Conservation (phyloP, 768 basidiomycete genomes). For the Udeniomyces megalosporus region DNA sequence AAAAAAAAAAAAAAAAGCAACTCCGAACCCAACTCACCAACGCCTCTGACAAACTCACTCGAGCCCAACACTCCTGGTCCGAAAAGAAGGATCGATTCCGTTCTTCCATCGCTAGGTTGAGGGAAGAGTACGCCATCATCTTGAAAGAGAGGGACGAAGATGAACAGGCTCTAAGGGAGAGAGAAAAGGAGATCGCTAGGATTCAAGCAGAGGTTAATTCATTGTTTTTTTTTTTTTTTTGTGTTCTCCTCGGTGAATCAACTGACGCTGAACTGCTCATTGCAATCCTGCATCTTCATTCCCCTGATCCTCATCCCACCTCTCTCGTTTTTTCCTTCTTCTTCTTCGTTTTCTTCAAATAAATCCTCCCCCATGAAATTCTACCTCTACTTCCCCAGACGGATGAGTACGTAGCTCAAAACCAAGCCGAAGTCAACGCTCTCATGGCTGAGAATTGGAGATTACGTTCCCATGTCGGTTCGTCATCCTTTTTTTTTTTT, state of each 20-base stretch:
- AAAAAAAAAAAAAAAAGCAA: constrained; percentile 48
- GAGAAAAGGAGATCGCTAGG: constrained; percentile 47
- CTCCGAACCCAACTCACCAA: constrained; percentile 63
- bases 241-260: no score
- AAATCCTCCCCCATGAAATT: no score
- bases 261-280: no score
- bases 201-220: constrained; percentile 37
- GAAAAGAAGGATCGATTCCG: constrained; percentile 61
- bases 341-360: no score
- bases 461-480: constrained; percentile 60
- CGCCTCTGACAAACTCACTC: constrained; percentile 65
- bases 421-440: constrained; percentile 62
- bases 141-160: constrained; percentile 21
- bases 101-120: constrained; percentile 55
- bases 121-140: constrained; percentile 49
- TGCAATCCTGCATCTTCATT: no score
- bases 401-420: constrained; percentile 54
- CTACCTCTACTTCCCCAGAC: constrained; percentile 36
- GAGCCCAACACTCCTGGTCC: constrained; percentile 60
- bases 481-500: constrained; percentile 1
- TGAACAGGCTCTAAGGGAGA: constrained; percentile 54
- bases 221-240: neutral
- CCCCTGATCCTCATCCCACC: no score
- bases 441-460: constrained; percentile 71
- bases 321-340: no score